Base-by-base conservation (phyloP, 805 yeast species). In the Kazachstania kunashirensis region DNA sequence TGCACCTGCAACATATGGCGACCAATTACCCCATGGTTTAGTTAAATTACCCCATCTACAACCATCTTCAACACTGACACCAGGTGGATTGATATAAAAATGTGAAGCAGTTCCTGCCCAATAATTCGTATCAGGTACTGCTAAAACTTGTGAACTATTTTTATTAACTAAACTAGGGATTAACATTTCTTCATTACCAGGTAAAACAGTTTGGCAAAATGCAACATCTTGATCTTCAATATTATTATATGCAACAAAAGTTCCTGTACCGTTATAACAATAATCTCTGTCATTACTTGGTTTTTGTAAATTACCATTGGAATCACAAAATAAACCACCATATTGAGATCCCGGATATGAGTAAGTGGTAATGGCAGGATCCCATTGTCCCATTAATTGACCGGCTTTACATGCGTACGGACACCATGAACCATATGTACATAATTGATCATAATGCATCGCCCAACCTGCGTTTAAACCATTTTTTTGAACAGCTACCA, bases 331-430 rank as follows among this genome's bases (percentile, higher is more conserved):
- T 38, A 85, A 59, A 9, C 95, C 96, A 49, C 96, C 96, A 51
- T 83, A 63, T 64, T 73, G 78, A 3, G 94, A 82, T 26, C 73
- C 70, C 16, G 95, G 94, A 55, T 80, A 81, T 6, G 78, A 48
- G 63, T 84, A 85, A 9, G 75, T 46, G n/a, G 83, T 83, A 25
- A 78, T 80, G 4, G 57, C 43, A 4, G 85, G 76, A 52, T 86
- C 92, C 95, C 95, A 85, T 61, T 85, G 96, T 21, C 77, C 83
- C 79, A 80, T 78, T 38, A 85, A 59, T 57, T 82, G 74, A 40
- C 96, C 96, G 28, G 95, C 82, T 13, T 85, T 77, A 56, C 96
- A 85, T 13, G 95, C 95, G 58, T 80, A 86, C 21, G 94, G 95
- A 60, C 95, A 85, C 72, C 77, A 86, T 21, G 67, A 62, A n/a